These are phyloP conservation scores for Pezicula neosporulosa DNA, from an alignment of 2,329 filamentous ascomycete species.

Conservation along the genomic window DNA sequence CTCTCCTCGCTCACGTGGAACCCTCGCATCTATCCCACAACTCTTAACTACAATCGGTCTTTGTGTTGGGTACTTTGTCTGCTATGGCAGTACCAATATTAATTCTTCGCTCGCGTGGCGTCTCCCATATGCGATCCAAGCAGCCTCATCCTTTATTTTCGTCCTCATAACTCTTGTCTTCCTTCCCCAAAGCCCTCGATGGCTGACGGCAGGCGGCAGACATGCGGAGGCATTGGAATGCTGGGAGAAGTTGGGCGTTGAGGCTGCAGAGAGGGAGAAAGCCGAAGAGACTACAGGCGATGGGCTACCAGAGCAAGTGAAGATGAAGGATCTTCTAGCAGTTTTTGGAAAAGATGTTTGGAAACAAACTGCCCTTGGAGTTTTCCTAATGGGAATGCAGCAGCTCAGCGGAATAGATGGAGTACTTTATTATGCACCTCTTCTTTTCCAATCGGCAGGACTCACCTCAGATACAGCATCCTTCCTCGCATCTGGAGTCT, in stretches of 20 bases:
- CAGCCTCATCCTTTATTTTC: slow-evolving; percentile 36
- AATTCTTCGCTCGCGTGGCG: slow-evolving; percentile 50
- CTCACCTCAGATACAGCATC: slow-evolving; percentile 48
- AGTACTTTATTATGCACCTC: slow-evolving; percentile 59
- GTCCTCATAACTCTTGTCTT: slow-evolving; percentile 33
- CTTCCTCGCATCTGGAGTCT: slow-evolving; percentile 59
- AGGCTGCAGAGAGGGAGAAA: slow-evolving; percentile 21
- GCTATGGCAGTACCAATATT: slow-evolving; percentile 50
- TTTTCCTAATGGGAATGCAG: slow-evolving; percentile 56
- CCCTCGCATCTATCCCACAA: slow-evolving; percentile 49
- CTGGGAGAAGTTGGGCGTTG: slow-evolving; percentile 27
- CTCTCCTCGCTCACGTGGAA: slow-evolving; percentile 41
- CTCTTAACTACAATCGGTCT: slow-evolving; percentile 47
- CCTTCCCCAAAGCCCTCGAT: slow-evolving; percentile 54
- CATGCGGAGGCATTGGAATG: slow-evolving; percentile 40
- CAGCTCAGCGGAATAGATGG: slow-evolving; percentile 62
- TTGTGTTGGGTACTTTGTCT: slow-evolving; percentile 55
- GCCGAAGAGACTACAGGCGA: slow-evolving; percentile 10
- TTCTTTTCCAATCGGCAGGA: slow-evolving; percentile 57
- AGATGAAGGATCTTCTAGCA: slow-evolving; percentile 17
- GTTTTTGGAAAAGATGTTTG: slow-evolving; percentile 39
- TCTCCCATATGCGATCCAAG: slow-evolving; percentile 49
- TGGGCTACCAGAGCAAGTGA: slow-evolving; percentile 6
- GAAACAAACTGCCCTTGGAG: slow-evolving; percentile 44
- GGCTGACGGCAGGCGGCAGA: slow-evolving; percentile 47